Percentiles rank a stretch among this genome's conserved stretches.
Conservation (phyloP, 345 rosid genomes). For the Lepidium africanum region DNA sequence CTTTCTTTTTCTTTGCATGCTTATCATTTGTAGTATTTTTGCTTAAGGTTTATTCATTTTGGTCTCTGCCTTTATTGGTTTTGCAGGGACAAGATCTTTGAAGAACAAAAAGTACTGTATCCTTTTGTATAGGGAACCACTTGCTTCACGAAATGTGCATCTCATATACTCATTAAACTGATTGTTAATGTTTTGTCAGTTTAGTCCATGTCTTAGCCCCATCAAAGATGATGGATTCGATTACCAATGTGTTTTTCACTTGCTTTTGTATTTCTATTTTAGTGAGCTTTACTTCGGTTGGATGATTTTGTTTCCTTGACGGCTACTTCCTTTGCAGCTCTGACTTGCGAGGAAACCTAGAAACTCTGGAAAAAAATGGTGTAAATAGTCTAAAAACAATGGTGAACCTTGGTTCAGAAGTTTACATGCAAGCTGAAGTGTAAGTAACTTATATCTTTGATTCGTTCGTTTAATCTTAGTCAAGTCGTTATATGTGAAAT, state of each 20-base stretch:
- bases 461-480: neutral
- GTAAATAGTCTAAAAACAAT: constrained; percentile 77
- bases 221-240: neutral
- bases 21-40: neutral
- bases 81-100: constrained; percentile 88
- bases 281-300: neutral
- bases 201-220: neutral
- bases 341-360: constrained; percentile 65
- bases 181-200: neutral
- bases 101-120: constrained; percentile 75
- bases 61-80: constrained; percentile 15
- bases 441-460: constrained; percentile 31
- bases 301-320: constrained; percentile 8
- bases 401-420: constrained; percentile 97
- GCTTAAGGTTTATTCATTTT: neutral
- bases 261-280: neutral
- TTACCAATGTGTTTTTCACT: neutral
- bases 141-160: neutral
- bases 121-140: constrained; percentile 32
- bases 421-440: constrained; percentile 94
- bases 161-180: neutral
- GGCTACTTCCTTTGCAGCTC: constrained; percentile 41
- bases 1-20: neutral
- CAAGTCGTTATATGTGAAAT: neutral
- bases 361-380: constrained; percentile 64